Percentiles rank a stretch among this genome's conserved stretches.
Conservation (phyloP, 192 early-diverging fungal species). For the Bifiguratus adelaidae region DNA sequence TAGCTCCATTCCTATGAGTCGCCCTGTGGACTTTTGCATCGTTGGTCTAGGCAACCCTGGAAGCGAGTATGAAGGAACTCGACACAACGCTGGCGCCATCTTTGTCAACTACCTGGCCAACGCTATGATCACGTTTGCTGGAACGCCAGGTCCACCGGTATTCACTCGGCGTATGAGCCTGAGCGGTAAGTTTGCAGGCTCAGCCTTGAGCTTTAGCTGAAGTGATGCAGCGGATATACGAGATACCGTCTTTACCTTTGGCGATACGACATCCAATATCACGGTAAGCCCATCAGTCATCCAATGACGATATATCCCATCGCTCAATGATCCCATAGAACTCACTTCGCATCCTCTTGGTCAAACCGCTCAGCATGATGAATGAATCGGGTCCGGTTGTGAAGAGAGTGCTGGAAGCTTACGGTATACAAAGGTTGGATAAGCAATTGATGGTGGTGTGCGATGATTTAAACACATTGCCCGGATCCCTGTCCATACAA, state of each 20-base stretch:
- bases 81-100: slow-evolving; percentile 50
- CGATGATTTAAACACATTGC: slow-evolving; percentile 47
- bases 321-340: too few relatives aligned
- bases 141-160: slow-evolving; percentile 13
- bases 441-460: slow-evolving; percentile 37
- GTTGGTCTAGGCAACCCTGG: slow-evolving; percentile 44
- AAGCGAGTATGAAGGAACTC: slow-evolving; percentile 27
- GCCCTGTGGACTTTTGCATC: background rate
- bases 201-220: background rate
- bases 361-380: slow-evolving; percentile 44
- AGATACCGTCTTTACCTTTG: slow-evolving; percentile 43
- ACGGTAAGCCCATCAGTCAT: too few relatives aligned
- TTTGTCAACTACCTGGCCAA: slow-evolving; percentile 51
- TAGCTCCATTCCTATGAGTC: too few relatives aligned
- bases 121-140: slow-evolving; percentile 36
- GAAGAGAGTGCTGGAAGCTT: slow-evolving; percentile 35
- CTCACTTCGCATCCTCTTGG: slow-evolving; percentile 36
- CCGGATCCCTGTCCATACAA: slow-evolving; percentile 44
- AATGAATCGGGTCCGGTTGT: slow-evolving; percentile 41
- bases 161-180: slow-evolving; percentile 22
- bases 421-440: slow-evolving; percentile 28
- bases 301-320: too few relatives aligned
- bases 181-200: slow-evolving; percentile 11
- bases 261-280: too few relatives aligned
- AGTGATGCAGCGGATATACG: slow-evolving; percentile 33